phyloP scores from a whole-genome alignment of 2,329 filamentous ascomycete genomes.

The Stemphylium lycopersici region DNA sequence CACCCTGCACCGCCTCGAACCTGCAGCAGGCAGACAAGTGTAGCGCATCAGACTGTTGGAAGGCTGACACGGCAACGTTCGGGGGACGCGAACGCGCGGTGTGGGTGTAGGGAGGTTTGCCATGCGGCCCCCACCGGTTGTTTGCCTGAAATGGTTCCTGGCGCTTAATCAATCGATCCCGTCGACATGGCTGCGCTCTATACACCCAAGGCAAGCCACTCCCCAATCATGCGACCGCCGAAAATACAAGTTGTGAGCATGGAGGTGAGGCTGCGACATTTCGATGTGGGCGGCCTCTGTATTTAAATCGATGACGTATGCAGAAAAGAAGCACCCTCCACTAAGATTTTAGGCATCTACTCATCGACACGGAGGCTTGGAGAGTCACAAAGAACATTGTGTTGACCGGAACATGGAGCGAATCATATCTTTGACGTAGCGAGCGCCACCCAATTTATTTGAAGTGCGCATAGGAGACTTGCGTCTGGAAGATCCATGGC shows the following conservation, averaged over 20 bases:
- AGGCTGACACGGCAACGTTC: slow-evolving; percentile 12
- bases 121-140: slow-evolving; percentile 19
- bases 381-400: too few species aligned
- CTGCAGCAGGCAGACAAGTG: slow-evolving; percentile 6
- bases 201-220: neutral
- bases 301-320: slow-evolving; percentile 3
- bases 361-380: too few species aligned
- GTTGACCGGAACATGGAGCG: too few species aligned
- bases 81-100: neutral
- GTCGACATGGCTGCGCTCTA: slow-evolving; percentile 7
- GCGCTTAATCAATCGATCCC: slow-evolving; percentile 4
- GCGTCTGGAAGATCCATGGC: too few species aligned
- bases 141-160: slow-evolving; percentile 11
- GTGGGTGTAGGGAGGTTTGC: slow-evolving; percentile 7
- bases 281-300: slow-evolving; percentile 1
- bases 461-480: too few species aligned
- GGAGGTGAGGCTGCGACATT: neutral
- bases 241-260: neutral
- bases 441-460: too few species aligned
- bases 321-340: neutral
- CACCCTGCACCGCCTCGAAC: slow-evolving; percentile 2
- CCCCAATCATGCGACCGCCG: neutral
- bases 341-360: too few species aligned
- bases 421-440: too few species aligned
- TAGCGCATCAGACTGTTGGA: neutral